Percentiles rank a stretch among this genome's conserved stretches.
Evolutionary conservation across 2,329 filamentous ascomycete genomes (phyloP).

Genomic region (Apiospora saccharicola): DNA sequence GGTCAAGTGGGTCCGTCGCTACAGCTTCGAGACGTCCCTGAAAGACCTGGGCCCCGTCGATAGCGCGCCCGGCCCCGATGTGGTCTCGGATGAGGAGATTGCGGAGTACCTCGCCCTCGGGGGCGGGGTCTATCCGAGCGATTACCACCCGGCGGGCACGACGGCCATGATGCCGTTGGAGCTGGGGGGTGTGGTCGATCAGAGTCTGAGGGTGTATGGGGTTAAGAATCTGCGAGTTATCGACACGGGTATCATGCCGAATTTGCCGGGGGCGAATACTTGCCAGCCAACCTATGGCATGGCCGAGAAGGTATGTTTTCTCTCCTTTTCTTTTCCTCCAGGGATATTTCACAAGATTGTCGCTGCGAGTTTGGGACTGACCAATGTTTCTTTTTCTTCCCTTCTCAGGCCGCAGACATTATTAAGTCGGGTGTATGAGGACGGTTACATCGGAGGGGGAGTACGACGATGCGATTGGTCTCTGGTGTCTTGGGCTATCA

Average conservation of each 20-base stretch:
- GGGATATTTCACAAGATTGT: neutral
- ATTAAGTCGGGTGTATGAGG: conserved; percentile 21
- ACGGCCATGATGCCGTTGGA: conserved; percentile 49
- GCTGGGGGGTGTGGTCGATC: conserved; percentile 50
- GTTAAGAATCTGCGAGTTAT: conserved; percentile 51
- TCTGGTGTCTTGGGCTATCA: neutral
- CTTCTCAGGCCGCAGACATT: conserved; percentile 32
- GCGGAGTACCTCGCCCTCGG: conserved; percentile 23
- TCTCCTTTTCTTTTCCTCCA: neutral
- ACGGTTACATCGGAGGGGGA: neutral
- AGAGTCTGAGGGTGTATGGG: conserved; percentile 50
- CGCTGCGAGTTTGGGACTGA: neutral
- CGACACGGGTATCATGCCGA: conserved; percentile 52
- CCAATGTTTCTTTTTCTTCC: neutral
- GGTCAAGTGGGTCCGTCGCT: conserved; percentile 46
- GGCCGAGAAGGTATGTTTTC: conserved; percentile 45
- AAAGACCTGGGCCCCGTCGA: conserved; percentile 44
- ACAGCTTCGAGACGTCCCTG: conserved; percentile 46
- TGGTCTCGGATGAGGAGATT: conserved; percentile 45
- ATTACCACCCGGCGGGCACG: conserved; percentile 49
- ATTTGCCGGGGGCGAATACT: conserved; percentile 52
- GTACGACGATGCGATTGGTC: neutral
- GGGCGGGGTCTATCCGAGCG: conserved; percentile 8
- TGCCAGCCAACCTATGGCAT: conserved; percentile 57
- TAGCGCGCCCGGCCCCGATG: conserved; percentile 40